Base-by-base conservation (phyloP, 2,329 filamentous ascomycete genomes). In the Fusarium sp. region DNA sequence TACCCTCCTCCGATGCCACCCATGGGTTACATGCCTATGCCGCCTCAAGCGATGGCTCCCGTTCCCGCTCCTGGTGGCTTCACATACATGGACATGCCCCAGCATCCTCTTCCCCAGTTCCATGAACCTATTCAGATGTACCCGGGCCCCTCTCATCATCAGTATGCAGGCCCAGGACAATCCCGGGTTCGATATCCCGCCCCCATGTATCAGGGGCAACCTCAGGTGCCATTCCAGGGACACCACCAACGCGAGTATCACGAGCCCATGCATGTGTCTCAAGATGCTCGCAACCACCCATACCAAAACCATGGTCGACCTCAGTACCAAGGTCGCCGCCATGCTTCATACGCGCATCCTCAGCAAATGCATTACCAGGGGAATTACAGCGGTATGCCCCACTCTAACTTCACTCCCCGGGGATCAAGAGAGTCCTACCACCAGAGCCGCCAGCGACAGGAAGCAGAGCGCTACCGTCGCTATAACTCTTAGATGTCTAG, bases 401-500 rank as follows among this genome's bases (percentile, higher is more conserved):
- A 67, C 25, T 19, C 63, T 32, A 38, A 30, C 43, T 49, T 58
- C n/a, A 44, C 37, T 47, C n/a, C 47, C 16, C 25, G 16, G 25
- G 42, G 42, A 50, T 19, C n/a, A 7, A 18, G 38, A 18, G 62
- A 72, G 28, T 46, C 58, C 19, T 33, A 59, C 9, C 56, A 68
- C 42, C 43, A 68, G 44, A 46, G 19, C 12, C 54, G 43, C 53
- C 47, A 71, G 47, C 64, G 49, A 28, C 19, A 18, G 23, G 65
- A 69, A 23, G 46, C 60, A n/a, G 59, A 47, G 35, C 52, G 59
- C 23, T 69, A 70, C 35, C n/a, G 28, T 40, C 59, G 52, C 38
- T 65, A 65, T 42, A 70, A 65, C 32, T 43, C 25, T 21, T 44
- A 25, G 32, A 28, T n/a, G 16, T 28, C 23, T 13, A 30, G 23